phyloP scores from a whole-genome alignment of 371 early-diverging fungal species.

The Lichtheimia ornata region DNA sequence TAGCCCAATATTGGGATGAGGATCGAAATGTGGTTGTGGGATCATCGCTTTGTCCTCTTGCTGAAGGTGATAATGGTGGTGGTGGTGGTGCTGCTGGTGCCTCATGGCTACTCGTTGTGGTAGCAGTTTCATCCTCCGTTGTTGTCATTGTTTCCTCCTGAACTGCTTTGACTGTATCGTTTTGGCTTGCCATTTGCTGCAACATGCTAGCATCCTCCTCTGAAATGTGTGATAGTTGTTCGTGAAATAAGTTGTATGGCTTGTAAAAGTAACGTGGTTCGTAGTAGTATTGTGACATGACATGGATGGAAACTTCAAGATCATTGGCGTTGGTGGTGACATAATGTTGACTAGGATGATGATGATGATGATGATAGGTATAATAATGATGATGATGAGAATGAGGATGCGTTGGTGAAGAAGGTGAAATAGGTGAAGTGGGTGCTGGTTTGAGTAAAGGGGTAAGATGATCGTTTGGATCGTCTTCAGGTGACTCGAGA shows the following conservation, averaged over 20 bases:
- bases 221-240: constrained; percentile 26
- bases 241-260: constrained; percentile 22
- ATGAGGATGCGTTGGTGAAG: constrained; percentile 12
- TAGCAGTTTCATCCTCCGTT: background rate
- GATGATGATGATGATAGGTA: background rate
- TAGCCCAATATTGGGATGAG: constrained; percentile 15
- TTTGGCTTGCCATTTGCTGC: constrained; percentile 14
- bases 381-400: background rate
- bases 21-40: constrained; percentile 10
- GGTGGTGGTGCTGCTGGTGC: constrained; percentile 6
- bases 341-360: background rate
- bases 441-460: constrained; percentile 16
- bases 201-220: constrained; percentile 27
- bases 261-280: constrained; percentile 14
- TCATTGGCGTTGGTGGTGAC: constrained; percentile 1
- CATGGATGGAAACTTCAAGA: background rate
- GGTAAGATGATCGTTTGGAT: constrained; percentile 4
- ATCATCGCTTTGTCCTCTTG: background rate
- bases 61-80: background rate
- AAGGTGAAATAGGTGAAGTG: constrained; percentile 7
- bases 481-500: constrained; percentile 16
- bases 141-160: constrained; percentile 2
- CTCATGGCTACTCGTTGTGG: background rate
- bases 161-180: constrained; percentile 8
- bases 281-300: constrained; percentile 4